Percentiles rank a stretch among this genome's conserved stretches.
Conservation (phyloP, 1,139 yeast species). For the Taiozyma sp. region DNA sequence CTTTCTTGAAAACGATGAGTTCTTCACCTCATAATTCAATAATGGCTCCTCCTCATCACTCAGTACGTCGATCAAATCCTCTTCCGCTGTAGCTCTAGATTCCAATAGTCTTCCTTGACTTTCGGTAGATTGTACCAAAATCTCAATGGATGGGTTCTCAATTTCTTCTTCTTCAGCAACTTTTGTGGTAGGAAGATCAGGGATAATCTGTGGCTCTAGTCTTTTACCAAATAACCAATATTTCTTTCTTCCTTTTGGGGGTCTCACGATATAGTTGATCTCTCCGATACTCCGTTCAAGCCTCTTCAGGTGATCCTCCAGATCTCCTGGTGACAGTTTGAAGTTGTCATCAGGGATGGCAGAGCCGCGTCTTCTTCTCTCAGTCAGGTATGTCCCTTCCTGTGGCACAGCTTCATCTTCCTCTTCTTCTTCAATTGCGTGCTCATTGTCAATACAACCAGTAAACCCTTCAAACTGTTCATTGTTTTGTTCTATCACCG, state of each 20-base stretch:
- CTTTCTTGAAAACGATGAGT: constrained; percentile 15
- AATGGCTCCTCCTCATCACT: not conserved
- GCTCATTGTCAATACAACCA: constrained; percentile 2
- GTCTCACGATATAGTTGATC: constrained; percentile 16
- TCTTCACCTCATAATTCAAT: not conserved
- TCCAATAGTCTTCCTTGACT: not conserved
- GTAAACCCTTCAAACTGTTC: constrained; percentile 8
- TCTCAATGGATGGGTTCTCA: constrained; percentile 10
- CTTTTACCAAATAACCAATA: constrained; percentile 10
- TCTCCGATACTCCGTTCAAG: constrained; percentile 7
- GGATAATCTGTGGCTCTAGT: constrained; percentile 8
- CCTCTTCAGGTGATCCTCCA: constrained; percentile 2
- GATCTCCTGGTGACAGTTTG: not conserved
- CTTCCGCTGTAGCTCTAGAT: not conserved
- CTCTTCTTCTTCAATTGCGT: not conserved
- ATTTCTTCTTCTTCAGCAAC: constrained; percentile 6
- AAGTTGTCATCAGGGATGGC: constrained; percentile 1
- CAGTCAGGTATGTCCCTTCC: not conserved
- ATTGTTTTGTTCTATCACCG: constrained; percentile 3
- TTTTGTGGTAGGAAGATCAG: constrained; percentile 1
- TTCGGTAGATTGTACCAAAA: constrained; percentile 16
- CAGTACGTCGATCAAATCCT: constrained; percentile 2
- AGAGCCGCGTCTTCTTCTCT: not conserved
- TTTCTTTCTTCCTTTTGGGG: constrained; percentile 4
- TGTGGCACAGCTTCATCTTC: constrained; percentile 1